Percentiles rank a stretch among this genome's conserved stretches.
These are phyloP conservation scores for Stemphylium vesicarium DNA, from an alignment of 2,329 filamentous ascomycete genomes.

Conservation along the genomic window DNA sequence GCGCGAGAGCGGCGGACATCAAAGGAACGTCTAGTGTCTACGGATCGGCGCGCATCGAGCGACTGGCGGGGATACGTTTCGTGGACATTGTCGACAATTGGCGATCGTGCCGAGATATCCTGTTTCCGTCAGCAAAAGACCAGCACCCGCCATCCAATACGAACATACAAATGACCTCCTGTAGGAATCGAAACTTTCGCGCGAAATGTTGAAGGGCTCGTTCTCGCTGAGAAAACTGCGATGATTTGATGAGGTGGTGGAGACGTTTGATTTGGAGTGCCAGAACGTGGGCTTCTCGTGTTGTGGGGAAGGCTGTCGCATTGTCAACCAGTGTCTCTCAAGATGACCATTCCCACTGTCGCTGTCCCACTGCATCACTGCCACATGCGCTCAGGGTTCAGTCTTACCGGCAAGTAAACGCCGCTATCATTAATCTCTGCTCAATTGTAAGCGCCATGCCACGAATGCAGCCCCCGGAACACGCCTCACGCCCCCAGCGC, in stretches of 20 bases:
- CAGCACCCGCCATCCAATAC: neutral
- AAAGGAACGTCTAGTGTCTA: conserved; percentile 72
- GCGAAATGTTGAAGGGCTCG: conserved; percentile 92
- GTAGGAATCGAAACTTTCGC: conserved; percentile 97
- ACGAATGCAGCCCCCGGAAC: conserved; percentile 4
- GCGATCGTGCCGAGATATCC: conserved; percentile 91
- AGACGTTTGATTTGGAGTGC: conserved; percentile 59
- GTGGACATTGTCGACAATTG: conserved; percentile 65
- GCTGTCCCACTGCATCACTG: conserved; percentile 5
- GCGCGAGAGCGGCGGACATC: conserved; percentile 59
- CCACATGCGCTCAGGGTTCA: neutral
- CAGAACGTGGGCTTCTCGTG: conserved; percentile 84
- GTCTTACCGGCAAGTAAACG: conserved; percentile 85
- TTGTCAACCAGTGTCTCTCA: conserved; percentile 24
- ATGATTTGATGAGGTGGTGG: conserved; percentile 62
- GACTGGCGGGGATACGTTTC: conserved; percentile 60
- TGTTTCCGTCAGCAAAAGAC: conserved; percentile 55
- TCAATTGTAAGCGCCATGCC: conserved; percentile 34
- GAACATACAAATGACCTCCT: conserved; percentile 88
- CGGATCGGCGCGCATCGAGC: conserved; percentile 70
- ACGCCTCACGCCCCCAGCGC: conserved; percentile 11
- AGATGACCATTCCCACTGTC: neutral
- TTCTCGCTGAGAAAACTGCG: conserved; percentile 76
- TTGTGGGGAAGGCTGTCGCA: conserved; percentile 74
- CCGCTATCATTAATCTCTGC: conserved; percentile 95